A percentile compares a stretch with the other conserved stretches of the same genome.
phyloP scores from a whole-genome alignment of 202 grass and related monocot genomes.

The Panicum hallii region DNA sequence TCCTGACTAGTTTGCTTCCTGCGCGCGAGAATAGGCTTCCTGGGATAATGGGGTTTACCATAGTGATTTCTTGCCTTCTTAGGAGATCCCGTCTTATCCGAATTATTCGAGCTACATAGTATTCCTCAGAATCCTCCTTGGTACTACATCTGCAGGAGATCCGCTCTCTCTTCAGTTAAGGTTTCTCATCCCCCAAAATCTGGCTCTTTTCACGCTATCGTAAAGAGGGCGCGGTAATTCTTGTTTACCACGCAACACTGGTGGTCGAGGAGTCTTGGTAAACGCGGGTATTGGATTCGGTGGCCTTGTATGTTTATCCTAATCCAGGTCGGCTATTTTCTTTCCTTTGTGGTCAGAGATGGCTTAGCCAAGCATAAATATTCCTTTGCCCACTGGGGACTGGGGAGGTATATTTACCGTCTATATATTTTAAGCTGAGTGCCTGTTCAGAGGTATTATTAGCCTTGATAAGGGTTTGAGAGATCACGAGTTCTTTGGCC shows the following conservation, averaged over 20 bases:
- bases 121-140: neutral
- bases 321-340: slow-evolving; percentile 29
- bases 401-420: slow-evolving; percentile 23
- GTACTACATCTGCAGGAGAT: neutral
- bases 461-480: neutral
- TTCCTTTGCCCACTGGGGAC: slow-evolving; percentile 23
- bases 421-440: neutral
- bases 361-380: slow-evolving; percentile 22
- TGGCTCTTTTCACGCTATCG: neutral
- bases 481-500: neutral
- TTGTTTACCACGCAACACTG: neutral
- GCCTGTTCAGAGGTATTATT: slow-evolving; percentile 21
- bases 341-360: slow-evolving; percentile 28
- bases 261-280: slow-evolving; percentile 33
- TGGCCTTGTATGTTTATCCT: slow-evolving; percentile 46
- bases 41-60: slow-evolving; percentile 23
- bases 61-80: slow-evolving; percentile 35
- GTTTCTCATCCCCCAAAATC: neutral
- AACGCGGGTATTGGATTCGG: slow-evolving; percentile 36
- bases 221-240: slow-evolving; percentile 24
- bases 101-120: neutral
- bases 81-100: slow-evolving; percentile 35
- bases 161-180: neutral
- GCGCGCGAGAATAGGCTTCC: neutral
- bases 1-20: neutral